Percentiles rank a stretch among this genome's conserved stretches.
Evolutionary conservation across 2,329 filamentous ascomycete species (phyloP).

Genomic region (Zymoseptoria crescenta): DNA sequence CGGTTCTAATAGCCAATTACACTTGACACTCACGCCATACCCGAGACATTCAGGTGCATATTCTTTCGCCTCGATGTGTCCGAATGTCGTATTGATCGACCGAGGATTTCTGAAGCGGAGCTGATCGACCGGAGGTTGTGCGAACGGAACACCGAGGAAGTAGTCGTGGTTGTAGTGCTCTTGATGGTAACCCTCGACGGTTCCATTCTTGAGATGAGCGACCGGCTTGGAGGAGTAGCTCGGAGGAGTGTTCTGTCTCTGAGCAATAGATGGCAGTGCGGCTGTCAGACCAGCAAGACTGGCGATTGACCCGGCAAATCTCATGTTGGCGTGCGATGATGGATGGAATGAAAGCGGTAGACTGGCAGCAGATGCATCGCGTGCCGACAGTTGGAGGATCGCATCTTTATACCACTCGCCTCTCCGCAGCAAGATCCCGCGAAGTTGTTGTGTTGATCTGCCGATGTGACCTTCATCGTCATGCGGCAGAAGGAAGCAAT

Average conservation of each 20-base stretch:
- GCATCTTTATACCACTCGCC: background rate
- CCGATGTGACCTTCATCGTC: background rate
- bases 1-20: too few species aligned
- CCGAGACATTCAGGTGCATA: conserved; percentile 39
- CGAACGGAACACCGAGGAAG: conserved; percentile 39
- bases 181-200: conserved; percentile 33
- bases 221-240: background rate
- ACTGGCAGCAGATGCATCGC: background rate
- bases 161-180: conserved; percentile 38
- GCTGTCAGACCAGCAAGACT: conserved; percentile 8
- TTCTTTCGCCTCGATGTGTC: conserved; percentile 31
- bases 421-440: background rate
- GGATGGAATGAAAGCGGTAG: background rate
- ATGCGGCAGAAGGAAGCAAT: background rate
- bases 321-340: conserved; percentile 2
- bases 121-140: conserved; percentile 29
- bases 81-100: conserved; percentile 33
- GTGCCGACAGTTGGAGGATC: background rate
- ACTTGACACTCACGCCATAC: conserved; percentile 25
- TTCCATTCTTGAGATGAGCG: conserved; percentile 35
- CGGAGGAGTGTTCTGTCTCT: background rate
- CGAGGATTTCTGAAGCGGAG: conserved; percentile 29
- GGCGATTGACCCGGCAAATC: conserved; percentile 3
- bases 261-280: conserved; percentile 1
- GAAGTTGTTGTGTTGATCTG: background rate